Evolutionary conservation across 2,329 filamentous ascomycete species (phyloP).

Genomic region (Zalaria sp.): DNA sequence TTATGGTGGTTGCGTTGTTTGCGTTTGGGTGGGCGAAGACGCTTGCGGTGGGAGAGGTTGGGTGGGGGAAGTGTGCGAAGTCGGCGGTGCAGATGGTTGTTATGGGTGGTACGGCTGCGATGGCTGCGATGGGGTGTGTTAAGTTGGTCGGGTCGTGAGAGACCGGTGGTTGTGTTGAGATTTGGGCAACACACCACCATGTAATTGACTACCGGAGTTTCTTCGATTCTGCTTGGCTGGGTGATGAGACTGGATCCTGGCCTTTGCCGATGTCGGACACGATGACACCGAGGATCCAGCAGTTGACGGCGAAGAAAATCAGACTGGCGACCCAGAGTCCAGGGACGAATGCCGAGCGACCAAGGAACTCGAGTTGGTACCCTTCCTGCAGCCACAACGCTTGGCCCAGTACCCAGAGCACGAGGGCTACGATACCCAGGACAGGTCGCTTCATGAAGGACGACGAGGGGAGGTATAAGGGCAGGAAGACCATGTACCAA

Average conservation of each 20-base stretch:
- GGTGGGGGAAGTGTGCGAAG: constrained; percentile 4
- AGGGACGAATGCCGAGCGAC: constrained; percentile 68
- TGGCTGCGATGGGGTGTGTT: constrained; percentile 41
- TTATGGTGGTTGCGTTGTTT: constrained; percentile 48
- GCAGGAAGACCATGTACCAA: constrained; percentile 92
- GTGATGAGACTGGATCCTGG: too few relatives aligned
- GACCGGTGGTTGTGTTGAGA: not conserved
- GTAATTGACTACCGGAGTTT: too few relatives aligned
- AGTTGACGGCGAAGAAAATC: constrained; percentile 72
- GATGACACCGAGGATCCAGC: constrained; percentile 73
- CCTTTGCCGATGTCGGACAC: constrained; percentile 45
- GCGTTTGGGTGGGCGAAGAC: constrained; percentile 54
- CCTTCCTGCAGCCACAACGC: constrained; percentile 36
- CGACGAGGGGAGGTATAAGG: constrained; percentile 75
- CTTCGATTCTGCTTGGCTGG: not conserved
- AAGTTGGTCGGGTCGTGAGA: constrained; percentile 7
- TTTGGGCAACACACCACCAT: too few relatives aligned
- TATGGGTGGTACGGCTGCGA: constrained; percentile 51
- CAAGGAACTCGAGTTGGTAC: constrained; percentile 43
- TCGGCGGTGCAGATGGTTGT: constrained; percentile 48
- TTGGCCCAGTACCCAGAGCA: constrained; percentile 65
- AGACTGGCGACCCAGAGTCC: constrained; percentile 67
- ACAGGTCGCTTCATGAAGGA: constrained; percentile 48
- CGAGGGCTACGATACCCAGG: constrained; percentile 50
- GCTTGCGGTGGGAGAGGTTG: constrained; percentile 30